Conservation (phyloP, 805 yeast species). For the Komagataella pastoris region DNA sequence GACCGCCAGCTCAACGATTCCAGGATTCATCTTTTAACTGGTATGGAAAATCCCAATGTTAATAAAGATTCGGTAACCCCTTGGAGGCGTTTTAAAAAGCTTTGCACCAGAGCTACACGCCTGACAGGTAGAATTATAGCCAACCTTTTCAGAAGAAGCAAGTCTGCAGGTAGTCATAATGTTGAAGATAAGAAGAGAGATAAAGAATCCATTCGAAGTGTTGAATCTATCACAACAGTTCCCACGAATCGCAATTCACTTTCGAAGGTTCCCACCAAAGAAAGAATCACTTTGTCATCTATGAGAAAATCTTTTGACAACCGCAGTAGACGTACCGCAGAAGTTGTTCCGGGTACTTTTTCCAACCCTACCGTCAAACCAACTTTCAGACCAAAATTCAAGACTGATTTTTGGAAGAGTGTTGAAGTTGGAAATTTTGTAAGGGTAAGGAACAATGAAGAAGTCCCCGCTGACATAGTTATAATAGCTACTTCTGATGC, state of each 20-base stretch:
- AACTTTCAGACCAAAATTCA: conserved; percentile 23
- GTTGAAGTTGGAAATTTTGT: conserved; percentile 63
- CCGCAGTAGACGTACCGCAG: conserved; percentile 8
- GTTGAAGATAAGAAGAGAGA: not conserved
- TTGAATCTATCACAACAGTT: not conserved
- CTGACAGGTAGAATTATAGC: not conserved
- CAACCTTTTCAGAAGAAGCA: conserved; percentile 3
- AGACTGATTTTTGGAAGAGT: conserved; percentile 42
- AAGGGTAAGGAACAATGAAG: conserved; percentile 60
- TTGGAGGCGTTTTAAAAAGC: conserved; percentile 64
- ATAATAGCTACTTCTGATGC: conserved; percentile 52
- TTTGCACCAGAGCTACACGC: conserved; percentile 19
- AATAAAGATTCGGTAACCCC: conserved; percentile 34
- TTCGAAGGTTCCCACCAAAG: not conserved
- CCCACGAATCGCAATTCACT: not conserved
- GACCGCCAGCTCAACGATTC: conserved; percentile 62
- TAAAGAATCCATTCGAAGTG: not conserved
- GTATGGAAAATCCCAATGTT: conserved; percentile 47
- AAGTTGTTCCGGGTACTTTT: conserved; percentile 15
- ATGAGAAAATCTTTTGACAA: conserved; percentile 3
- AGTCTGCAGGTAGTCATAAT: not conserved
- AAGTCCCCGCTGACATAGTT: conserved; percentile 65
- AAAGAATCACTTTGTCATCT: conserved; percentile 1
- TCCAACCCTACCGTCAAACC: conserved; percentile 17
- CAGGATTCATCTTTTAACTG: conserved; percentile 40